Percentiles rank a stretch among this genome's conserved stretches.
These are phyloP conservation scores for Gossypium stocksii DNA, from an alignment of 345 rosid genomes.

Conservation along the genomic window DNA sequence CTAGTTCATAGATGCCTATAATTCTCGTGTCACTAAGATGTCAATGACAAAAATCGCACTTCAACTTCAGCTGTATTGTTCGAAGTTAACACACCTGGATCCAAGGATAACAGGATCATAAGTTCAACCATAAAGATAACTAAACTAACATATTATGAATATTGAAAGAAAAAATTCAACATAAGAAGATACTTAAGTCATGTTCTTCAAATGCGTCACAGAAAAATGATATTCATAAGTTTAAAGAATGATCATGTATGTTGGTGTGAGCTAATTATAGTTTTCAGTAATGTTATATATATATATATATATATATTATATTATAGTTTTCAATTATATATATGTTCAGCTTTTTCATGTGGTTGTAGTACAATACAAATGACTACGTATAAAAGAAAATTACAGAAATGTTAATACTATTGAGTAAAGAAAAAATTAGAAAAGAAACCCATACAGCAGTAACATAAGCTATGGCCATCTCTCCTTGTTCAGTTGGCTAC, in stretches of 20 bases:
- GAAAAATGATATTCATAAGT: neutral
- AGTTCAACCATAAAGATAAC: neutral
- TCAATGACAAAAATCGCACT: neutral
- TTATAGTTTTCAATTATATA: neutral
- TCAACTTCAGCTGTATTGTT: neutral
- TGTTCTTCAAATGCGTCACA: neutral
- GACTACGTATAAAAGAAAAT: too few species aligned
- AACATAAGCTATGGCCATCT: neutral
- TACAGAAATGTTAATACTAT: too few species aligned
- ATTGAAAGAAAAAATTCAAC: neutral
- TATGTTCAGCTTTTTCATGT: neutral
- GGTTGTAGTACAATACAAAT: neutral
- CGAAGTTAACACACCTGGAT: neutral
- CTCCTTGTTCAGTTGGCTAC: neutral
- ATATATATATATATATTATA: too few species aligned
- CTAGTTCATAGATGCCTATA: neutral
- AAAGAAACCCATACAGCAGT: neutral
- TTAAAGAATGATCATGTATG: too few species aligned
- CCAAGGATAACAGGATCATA: neutral
- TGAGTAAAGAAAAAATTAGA: neutral
- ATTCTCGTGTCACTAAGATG: neutral
- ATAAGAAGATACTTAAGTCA: neutral
- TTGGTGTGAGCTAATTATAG: too few species aligned
- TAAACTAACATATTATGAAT: neutral
- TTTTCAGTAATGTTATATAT: too few species aligned